A percentile compares a stretch with the other conserved stretches of the same genome.
Evolutionary conservation across 352 stramenopile species (phyloP).

Genomic region (Pythium plurisporium): DNA sequence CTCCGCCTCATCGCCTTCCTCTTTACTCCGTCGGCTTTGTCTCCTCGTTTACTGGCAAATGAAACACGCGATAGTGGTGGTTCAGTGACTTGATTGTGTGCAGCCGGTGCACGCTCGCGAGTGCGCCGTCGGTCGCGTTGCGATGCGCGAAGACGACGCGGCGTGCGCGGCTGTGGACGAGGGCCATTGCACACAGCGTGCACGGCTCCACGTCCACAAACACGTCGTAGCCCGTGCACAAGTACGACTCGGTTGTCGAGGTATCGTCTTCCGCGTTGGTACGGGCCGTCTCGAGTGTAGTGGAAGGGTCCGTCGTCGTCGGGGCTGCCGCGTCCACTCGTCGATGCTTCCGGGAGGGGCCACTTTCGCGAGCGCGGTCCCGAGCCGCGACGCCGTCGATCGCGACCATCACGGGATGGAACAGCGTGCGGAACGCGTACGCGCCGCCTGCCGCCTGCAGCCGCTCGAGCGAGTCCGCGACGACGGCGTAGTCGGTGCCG

Average conservation of each 20-base stretch:
- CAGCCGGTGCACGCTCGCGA: slow-evolving; percentile 56
- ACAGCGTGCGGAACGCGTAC: slow-evolving; percentile 48
- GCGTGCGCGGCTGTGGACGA: slow-evolving; percentile 80
- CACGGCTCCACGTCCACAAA: slow-evolving; percentile 85
- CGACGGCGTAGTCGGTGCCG: slow-evolving; percentile 16
- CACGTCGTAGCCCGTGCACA: slow-evolving; percentile 88
- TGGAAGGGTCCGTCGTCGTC: not conserved
- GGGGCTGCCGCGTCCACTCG: not conserved
- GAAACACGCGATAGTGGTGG: slow-evolving; percentile 85
- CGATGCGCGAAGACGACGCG: slow-evolving; percentile 67
- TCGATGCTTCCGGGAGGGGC: slow-evolving; percentile 31
- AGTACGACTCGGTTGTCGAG: slow-evolving; percentile 49
- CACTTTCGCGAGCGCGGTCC: slow-evolving; percentile 34
- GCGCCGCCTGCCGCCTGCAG: not conserved
- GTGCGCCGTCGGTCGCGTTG: slow-evolving; percentile 56
- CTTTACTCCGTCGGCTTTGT: not conserved
- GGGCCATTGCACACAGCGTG: slow-evolving; percentile 87
- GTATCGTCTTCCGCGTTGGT: no score
- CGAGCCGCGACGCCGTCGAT: slow-evolving; percentile 62
- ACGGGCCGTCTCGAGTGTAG: no score
- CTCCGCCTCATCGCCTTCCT: slow-evolving; percentile 1
- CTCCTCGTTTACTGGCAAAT: slow-evolving; percentile 20
- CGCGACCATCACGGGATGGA: slow-evolving; percentile 66
- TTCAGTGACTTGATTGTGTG: slow-evolving; percentile 87
- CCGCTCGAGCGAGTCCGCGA: slow-evolving; percentile 20